A percentile compares a stretch with the other conserved stretches of the same genome.
Evolutionary conservation across 768 basidiomycete species (phyloP).

Genomic region (Pisolithus sp.): DNA sequence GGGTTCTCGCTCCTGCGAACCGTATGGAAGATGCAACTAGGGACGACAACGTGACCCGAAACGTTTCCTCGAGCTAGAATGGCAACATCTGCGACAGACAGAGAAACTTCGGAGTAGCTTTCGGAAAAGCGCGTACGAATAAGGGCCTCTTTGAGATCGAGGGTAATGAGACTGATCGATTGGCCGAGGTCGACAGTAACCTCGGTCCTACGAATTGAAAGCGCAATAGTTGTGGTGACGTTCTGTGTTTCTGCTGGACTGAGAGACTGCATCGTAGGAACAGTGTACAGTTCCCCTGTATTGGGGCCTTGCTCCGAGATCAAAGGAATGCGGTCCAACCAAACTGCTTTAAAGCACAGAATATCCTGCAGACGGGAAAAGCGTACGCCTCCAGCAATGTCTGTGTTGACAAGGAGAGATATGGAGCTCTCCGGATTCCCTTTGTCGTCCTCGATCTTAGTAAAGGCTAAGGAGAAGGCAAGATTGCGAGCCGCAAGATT

Average conservation of each 20-base stretch:
- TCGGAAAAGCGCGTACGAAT: constrained; percentile 65
- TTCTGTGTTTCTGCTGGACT: constrained; percentile 29
- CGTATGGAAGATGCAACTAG: constrained; percentile 72
- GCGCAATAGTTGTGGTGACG: constrained; percentile 55
- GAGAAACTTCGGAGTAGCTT: constrained; percentile 52
- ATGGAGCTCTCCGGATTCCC: constrained; percentile 44
- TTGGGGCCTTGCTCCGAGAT: constrained; percentile 41
- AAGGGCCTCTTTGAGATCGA: constrained; percentile 59
- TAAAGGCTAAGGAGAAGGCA: constrained; percentile 66
- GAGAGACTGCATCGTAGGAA: constrained; percentile 8
- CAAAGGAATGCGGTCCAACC: constrained; percentile 82
- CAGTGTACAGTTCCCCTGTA: constrained; percentile 15
- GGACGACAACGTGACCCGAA: constrained; percentile 60
- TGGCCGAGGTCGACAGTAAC: constrained; percentile 81
- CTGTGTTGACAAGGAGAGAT: constrained; percentile 78
- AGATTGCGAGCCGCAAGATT: constrained; percentile 79
- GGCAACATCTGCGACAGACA: constrained; percentile 52
- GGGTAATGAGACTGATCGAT: constrained; percentile 66
- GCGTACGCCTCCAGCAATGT: constrained; percentile 70
- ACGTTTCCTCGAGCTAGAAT: constrained; percentile 61
- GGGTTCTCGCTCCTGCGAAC: constrained; percentile 48
- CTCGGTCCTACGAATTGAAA: constrained; percentile 67
- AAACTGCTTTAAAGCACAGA: constrained; percentile 91
- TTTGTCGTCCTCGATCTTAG: constrained; percentile 38
- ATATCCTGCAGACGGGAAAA: constrained; percentile 89